Percentiles rank a stretch among this genome's conserved stretches.
Conservation (phyloP, 2,329 filamentous ascomycete species). For the Falciphora oryzae region DNA sequence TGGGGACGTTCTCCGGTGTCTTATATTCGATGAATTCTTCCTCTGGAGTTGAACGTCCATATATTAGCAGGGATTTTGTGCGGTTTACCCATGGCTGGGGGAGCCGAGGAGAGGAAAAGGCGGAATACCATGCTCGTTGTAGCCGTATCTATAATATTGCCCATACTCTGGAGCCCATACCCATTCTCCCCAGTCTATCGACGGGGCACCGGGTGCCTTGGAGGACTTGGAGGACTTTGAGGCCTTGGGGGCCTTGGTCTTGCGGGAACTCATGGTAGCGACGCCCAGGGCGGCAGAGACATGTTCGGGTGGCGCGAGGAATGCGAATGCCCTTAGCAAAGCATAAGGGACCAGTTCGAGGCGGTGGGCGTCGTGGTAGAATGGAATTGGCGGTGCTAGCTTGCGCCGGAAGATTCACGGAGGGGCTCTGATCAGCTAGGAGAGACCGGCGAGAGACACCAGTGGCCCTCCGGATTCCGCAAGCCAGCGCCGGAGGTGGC, state of each 20-base stretch:
- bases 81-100: not conserved
- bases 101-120: not conserved
- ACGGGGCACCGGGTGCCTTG: too few relatives aligned
- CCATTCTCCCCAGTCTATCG: not conserved
- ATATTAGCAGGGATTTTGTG: not conserved
- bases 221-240: not conserved
- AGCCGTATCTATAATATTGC: not conserved
- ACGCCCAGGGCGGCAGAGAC: not conserved
- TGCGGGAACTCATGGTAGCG: not conserved
- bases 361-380: not conserved
- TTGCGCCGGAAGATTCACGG: not conserved
- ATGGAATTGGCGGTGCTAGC: not conserved
- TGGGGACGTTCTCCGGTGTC: not conserved
- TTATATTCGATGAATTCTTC: not conserved
- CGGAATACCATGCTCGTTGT: not conserved
- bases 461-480: not conserved
- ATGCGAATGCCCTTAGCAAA: not conserved
- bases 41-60: not conserved
- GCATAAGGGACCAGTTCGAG: not conserved
- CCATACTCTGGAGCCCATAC: not conserved
- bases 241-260: not conserved
- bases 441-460: not conserved
- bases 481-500: not conserved
- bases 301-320: not conserved
- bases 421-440: not conserved